phyloP scores from a whole-genome alignment of 495 filamentous ascomycete species.

The Podospora australis region DNA sequence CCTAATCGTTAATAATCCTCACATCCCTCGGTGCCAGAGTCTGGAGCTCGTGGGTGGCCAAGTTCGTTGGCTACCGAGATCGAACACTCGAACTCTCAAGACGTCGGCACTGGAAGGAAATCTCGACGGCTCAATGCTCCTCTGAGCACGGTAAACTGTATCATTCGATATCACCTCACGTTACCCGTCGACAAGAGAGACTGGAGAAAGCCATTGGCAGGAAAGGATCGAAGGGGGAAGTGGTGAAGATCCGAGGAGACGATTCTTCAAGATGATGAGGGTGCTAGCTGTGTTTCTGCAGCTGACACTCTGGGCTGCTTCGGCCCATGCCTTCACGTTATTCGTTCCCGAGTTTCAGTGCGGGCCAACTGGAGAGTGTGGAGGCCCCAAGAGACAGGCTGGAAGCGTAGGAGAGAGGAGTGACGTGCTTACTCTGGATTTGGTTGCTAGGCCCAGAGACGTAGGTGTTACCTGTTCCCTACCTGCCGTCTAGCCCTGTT shows the following conservation, averaged over 20 bases:
- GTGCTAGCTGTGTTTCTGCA: slow-evolving; percentile 26
- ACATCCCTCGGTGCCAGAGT: slow-evolving; percentile 25
- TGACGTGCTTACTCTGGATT: slow-evolving; percentile 12
- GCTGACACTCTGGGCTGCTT: slow-evolving; percentile 37
- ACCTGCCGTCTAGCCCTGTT: no score
- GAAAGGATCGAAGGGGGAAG: slow-evolving; percentile 20
- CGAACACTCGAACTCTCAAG: no score
- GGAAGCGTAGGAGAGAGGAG: no score
- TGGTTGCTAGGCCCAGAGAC: slow-evolving; percentile 10
- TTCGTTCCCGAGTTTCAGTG: slow-evolving; percentile 22
- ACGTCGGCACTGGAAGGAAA: no score
- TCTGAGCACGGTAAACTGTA: slow-evolving; percentile 8
- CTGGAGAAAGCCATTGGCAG: slow-evolving; percentile 8
- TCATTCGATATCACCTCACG: slow-evolving; percentile 5
- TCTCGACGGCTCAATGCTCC: no score
- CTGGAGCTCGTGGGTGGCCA: slow-evolving; percentile 27
- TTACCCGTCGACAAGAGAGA: slow-evolving; percentile 7
- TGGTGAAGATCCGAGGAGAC: slow-evolving; percentile 15
- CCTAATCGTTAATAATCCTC: slow-evolving; percentile 33
- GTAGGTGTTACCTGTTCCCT: no score
- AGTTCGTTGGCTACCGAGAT: neutral
- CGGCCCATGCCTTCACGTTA: slow-evolving; percentile 33
- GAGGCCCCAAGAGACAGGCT: neutral
- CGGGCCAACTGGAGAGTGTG: slow-evolving; percentile 15
- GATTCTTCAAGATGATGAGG: slow-evolving; percentile 33